Base-by-base conservation (phyloP, 768 basidiomycete genomes). In the Mycena belliarum region DNA sequence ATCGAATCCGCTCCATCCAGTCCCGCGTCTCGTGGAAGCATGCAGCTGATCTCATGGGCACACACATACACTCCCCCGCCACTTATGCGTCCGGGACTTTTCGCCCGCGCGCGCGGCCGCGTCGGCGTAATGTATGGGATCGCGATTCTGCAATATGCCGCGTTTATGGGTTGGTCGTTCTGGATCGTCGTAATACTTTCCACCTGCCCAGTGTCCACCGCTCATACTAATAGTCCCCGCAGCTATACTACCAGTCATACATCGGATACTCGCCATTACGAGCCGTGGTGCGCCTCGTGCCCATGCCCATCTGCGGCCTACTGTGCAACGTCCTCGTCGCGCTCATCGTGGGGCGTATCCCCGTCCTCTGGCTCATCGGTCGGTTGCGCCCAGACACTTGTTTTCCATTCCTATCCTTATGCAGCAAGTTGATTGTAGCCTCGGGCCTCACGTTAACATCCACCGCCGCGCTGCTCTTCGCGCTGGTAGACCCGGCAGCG, bases 241-340 rank as follows among this genome's bases (percentile, higher is more conserved):
- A 90, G 84, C 66, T 91, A 6, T 91, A 85, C 66, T 93, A 90
- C 67, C 89, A 93, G 65, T 77, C 82, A 45, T 93, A 85, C 66
- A 61, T 77, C 15, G 64, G 72, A 0, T 76, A 85, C 6, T 76
- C 71, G 0, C 85, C 89, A 0, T 72, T 93, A 16, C 72, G 75
- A 14, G 82, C 87, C 0, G 88, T 89, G 69, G 59, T 88, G 21
- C 82, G 88, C 3, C 71, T 92, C 48, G 56, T 91, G 1, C 91
- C 91, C 0, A 89, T 89, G 87, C 81, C 82, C 28, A 65, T 91
- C 18, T 80, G 79, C 18, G 91, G 91, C 5, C 55, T 84, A 7
- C 37, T 81, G 4, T 87, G 86, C 64, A 91, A 91, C 65, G 59
- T 86, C 28, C 67, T 89, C 49, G 82, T 92, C 18, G 88, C 85